Conservation (phyloP, 805 yeast genomes). For the Metschnikowia koreensis region DNA sequence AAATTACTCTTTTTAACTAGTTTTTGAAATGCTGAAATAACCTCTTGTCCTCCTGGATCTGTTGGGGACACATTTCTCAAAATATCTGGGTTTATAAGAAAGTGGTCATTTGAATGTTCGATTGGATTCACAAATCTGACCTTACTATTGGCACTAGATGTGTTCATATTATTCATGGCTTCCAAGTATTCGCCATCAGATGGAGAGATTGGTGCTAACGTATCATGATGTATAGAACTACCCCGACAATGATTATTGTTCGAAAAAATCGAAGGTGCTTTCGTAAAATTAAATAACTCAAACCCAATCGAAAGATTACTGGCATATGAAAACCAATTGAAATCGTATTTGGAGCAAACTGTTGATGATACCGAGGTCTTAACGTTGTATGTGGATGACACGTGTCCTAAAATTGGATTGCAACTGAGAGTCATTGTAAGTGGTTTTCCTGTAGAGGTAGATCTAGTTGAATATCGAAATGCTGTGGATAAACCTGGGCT, state of each 20-base stretch:
- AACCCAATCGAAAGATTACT: conserved; percentile 84
- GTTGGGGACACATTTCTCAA: conserved; percentile 10
- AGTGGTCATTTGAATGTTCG: conserved; percentile 20
- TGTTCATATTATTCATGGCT: background rate
- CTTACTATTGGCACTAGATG: background rate
- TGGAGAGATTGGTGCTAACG: conserved; percentile 10
- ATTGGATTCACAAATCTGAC: conserved; percentile 5
- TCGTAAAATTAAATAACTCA: conserved; percentile 66
- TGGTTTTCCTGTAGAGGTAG: conserved; percentile 86
- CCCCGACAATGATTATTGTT: background rate
- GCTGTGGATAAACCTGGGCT: conserved; percentile 91
- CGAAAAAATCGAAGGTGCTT: conserved; percentile 6
- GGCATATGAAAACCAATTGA: conserved; percentile 86
- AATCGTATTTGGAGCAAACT: conserved; percentile 81
- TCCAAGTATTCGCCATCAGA: background rate
- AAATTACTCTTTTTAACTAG: conserved; percentile 54
- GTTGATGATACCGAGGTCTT: conserved; percentile 74
- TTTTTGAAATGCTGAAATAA: conserved; percentile 50
- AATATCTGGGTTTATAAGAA: conserved; percentile 27
- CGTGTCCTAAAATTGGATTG: conserved; percentile 87
- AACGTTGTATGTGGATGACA: conserved; percentile 84
- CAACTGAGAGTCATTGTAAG: conserved; percentile 80
- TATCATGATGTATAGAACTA: conserved; percentile 15
- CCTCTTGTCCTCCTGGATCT: conserved; percentile 19
- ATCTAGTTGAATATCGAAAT: conserved; percentile 76